These are phyloP conservation scores for Immersiella caudata DNA, from an alignment of 495 filamentous ascomycete species.

Conservation along the genomic window DNA sequence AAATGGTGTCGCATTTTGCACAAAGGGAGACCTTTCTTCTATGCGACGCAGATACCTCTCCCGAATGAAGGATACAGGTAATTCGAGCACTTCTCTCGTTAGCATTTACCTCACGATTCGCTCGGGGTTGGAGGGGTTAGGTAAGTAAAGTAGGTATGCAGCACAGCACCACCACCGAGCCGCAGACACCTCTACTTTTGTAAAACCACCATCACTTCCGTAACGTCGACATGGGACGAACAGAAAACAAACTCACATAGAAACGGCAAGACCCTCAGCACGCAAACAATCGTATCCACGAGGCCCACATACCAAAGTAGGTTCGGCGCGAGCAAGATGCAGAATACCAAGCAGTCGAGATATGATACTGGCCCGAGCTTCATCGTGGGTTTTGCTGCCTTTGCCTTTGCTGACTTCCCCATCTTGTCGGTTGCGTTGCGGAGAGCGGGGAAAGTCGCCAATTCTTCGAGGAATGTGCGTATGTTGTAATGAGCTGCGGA, in stretches of 20 bases:
- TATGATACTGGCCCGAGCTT: slow-evolving; percentile 64
- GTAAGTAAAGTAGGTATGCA: background rate
- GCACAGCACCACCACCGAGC: too few relatives aligned
- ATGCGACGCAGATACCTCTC: slow-evolving; percentile 57
- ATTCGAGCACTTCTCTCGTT: slow-evolving; percentile 53
- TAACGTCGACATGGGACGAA: background rate
- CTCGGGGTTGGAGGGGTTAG: background rate
- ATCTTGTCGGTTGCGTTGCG: background rate
- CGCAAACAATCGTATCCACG: slow-evolving; percentile 56
- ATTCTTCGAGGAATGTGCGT: too few relatives aligned
- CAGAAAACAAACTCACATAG: slow-evolving; percentile 53
- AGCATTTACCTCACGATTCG: slow-evolving; percentile 33
- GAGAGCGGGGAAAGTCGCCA: background rate
- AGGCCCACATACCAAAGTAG: slow-evolving; percentile 64
- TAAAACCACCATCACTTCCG: too few relatives aligned
- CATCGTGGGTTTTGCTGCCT: background rate
- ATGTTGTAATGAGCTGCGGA: too few relatives aligned
- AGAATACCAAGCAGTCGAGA: slow-evolving; percentile 70
- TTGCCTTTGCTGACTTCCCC: background rate
- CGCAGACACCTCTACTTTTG: too few relatives aligned
- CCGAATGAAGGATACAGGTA: slow-evolving; percentile 60
- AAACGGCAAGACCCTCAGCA: slow-evolving; percentile 66
- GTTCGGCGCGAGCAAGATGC: slow-evolving; percentile 65
- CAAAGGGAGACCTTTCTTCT: slow-evolving; percentile 58
- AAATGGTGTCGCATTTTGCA: slow-evolving; percentile 66